A percentile compares a stretch with the other conserved stretches of the same genome.
Evolutionary conservation across 495 filamentous ascomycete genomes (phyloP).

Genomic region (Stereocaulon alpinum): DNA sequence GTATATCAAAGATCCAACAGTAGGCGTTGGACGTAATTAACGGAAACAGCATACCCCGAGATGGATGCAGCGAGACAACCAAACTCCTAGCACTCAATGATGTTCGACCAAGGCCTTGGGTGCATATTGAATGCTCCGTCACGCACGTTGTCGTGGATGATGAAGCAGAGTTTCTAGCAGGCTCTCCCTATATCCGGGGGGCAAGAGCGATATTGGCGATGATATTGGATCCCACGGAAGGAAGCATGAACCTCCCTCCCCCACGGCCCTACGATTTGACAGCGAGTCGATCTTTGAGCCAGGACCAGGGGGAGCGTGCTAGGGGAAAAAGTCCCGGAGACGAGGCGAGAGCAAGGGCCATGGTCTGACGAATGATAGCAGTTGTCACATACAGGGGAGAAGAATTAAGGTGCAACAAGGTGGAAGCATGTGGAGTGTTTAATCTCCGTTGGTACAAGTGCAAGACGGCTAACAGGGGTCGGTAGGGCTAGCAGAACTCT

Average conservation of each 20-base stretch:
- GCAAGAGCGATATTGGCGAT: constrained; percentile 4
- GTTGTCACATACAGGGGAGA: constrained; percentile 1
- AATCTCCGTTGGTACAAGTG: constrained; percentile 5
- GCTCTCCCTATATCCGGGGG: not conserved
- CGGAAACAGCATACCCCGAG: not conserved
- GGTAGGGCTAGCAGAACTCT: not conserved
- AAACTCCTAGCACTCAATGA: not conserved
- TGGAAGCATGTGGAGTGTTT: too few species aligned
- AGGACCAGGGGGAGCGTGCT: not conserved
- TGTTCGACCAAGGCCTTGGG: not conserved
- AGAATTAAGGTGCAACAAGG: not conserved
- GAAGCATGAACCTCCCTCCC: constrained; percentile 3
- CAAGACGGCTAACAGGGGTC: not conserved
- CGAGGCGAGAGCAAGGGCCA: not conserved
- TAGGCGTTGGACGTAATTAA: not conserved
- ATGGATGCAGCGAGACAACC: not conserved
- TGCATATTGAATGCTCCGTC: not conserved
- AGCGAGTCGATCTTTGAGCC: not conserved
- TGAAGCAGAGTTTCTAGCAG: not conserved
- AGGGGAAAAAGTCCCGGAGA: not conserved
- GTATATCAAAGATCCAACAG: not conserved
- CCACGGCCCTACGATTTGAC: not conserved
- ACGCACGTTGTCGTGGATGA: not conserved
- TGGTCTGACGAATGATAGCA: not conserved
- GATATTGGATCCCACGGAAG: constrained; percentile 3